A percentile compares a stretch with the other conserved stretches of the same genome.
phyloP scores from a whole-genome alignment of 176 grass and related monocot species.

The Bonia amplexicaulis region DNA sequence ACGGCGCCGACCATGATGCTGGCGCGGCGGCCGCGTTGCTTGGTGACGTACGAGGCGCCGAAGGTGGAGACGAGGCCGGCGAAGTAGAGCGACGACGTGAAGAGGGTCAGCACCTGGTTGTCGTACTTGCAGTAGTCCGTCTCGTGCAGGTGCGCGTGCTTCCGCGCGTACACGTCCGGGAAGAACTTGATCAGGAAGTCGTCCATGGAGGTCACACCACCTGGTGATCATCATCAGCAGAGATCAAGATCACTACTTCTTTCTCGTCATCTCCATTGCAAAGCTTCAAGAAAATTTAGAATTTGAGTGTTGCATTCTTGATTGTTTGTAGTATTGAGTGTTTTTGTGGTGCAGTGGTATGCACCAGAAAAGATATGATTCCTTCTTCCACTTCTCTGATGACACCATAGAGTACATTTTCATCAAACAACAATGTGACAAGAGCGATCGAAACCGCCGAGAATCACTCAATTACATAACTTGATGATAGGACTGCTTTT shows the following conservation, averaged over 20 bases:
- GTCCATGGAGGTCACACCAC: constrained; percentile 96
- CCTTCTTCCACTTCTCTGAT: too few species aligned
- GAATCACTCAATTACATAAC: too few species aligned
- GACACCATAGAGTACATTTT: too few species aligned
- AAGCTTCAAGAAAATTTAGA: background rate
- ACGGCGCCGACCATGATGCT: constrained; percentile 86
- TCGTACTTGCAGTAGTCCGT: constrained; percentile 99
- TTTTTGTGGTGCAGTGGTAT: background rate
- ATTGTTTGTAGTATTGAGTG: background rate
- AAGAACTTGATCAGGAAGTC: constrained; percentile 88
- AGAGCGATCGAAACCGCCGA: too few species aligned
- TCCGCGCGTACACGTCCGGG: constrained; percentile 58
- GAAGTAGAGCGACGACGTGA: constrained; percentile 96
- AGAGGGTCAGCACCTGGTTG: constrained; percentile 88
- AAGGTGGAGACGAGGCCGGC: constrained; percentile 89
- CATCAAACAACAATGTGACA: too few species aligned
- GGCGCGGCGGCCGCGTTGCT: constrained; percentile 47
- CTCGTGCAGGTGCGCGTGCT: constrained; percentile 66
- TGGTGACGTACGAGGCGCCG: constrained; percentile 74
- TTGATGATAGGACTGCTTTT: too few species aligned
- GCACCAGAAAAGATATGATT: too few species aligned
- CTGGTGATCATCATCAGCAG: constrained; percentile 11
- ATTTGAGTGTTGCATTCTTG: background rate
- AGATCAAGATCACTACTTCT: too few species aligned
- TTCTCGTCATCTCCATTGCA: background rate